A percentile compares a stretch with the other conserved stretches of the same genome.
phyloP scores from a whole-genome alignment of 2,329 filamentous ascomycete genomes.

The Penicillium nordicum region DNA sequence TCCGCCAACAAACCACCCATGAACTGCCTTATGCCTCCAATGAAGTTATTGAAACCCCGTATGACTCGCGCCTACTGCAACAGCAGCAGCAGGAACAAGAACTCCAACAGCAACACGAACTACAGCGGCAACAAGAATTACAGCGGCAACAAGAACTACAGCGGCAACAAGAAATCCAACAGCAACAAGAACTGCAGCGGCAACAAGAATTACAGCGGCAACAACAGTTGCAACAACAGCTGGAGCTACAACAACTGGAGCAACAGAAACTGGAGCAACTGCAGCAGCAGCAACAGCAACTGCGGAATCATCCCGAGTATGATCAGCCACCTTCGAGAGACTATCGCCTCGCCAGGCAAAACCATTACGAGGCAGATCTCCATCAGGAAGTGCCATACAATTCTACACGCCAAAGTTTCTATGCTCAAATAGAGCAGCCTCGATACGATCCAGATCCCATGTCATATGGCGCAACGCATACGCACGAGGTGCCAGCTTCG shows the following conservation, averaged over 20 bases:
- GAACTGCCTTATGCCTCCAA: slow-evolving; percentile 22
- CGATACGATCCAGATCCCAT: slow-evolving; percentile 22
- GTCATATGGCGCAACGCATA: slow-evolving; percentile 20
- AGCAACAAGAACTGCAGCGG: background rate
- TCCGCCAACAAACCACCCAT: slow-evolving; percentile 20
- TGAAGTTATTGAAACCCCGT: slow-evolving; percentile 19
- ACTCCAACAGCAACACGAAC: background rate
- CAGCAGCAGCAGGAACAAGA: background rate
- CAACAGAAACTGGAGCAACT: background rate
- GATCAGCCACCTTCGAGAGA: slow-evolving; percentile 23
- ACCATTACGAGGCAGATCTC: slow-evolving; percentile 15
- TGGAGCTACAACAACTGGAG: background rate
- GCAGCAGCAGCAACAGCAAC: slow-evolving; percentile 16
- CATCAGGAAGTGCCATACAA: slow-evolving; percentile 17
- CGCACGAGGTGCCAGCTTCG: slow-evolving; percentile 18
- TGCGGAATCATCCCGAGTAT: slow-evolving; percentile 26
- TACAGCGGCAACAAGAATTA: background rate
- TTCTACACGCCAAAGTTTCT: slow-evolving; percentile 15
- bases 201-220: background rate
- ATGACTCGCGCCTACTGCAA: slow-evolving; percentile 25
- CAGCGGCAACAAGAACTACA: background rate
- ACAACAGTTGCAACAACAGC: background rate
- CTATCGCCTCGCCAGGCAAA: slow-evolving; percentile 22
- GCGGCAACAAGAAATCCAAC: background rate
- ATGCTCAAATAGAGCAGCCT: slow-evolving; percentile 24